These are phyloP conservation scores for Cinnamomum micranthum DNA, from an alignment of 164 flowering plant genomes.

Conservation along the genomic window DNA sequence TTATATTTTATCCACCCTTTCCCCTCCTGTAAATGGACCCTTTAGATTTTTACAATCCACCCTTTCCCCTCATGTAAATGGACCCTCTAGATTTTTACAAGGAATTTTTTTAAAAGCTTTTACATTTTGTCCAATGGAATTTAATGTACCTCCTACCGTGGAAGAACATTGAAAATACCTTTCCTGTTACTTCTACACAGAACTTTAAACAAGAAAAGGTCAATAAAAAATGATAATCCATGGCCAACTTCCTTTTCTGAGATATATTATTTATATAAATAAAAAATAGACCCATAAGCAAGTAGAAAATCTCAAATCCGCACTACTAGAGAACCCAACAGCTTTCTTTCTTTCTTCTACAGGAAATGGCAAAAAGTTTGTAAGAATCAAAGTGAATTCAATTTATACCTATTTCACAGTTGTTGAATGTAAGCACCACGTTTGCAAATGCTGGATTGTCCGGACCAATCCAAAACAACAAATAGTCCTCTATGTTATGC, in stretches of 20 bases:
- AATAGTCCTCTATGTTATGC: constrained; percentile 59
- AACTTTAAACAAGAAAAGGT: not conserved
- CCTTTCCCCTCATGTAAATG: too few species aligned
- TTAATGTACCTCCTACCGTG: not conserved
- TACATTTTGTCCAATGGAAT: not conserved
- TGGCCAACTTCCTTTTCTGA: not conserved
- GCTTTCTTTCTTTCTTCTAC: not conserved
- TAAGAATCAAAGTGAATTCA: not conserved
- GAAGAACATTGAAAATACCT: not conserved
- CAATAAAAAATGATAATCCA: not conserved
- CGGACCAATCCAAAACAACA: constrained; percentile 77
- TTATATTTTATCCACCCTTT: too few species aligned
- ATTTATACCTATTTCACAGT: constrained; percentile 68
- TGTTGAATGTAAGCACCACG: constrained; percentile 66
- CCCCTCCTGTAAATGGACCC: too few species aligned
- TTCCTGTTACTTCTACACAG: not conserved
- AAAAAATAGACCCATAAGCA: not conserved
- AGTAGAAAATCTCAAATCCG: not conserved
- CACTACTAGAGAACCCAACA: not conserved
- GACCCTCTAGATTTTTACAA: too few species aligned
- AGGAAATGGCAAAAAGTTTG: not conserved
- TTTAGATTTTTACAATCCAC: too few species aligned
- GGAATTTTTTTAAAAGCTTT: too few species aligned
- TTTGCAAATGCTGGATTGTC: constrained; percentile 85
- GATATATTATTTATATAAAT: not conserved